Percentiles rank a stretch among this genome's conserved stretches.
Conservation (phyloP, 1,284 basidiomycete genomes). For the Cerrena zonata region DNA sequence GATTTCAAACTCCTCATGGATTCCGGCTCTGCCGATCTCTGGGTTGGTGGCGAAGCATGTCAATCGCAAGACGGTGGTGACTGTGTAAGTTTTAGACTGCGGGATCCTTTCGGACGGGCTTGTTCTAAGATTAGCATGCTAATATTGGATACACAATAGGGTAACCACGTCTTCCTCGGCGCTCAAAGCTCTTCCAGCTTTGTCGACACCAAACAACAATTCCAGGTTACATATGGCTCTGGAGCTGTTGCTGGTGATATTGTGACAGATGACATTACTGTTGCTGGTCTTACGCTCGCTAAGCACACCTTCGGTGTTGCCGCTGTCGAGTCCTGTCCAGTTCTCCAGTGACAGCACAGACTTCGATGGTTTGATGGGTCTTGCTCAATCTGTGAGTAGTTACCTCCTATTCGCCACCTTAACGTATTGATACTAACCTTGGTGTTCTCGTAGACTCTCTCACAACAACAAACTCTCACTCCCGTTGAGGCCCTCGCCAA, state of each 20-base stretch:
- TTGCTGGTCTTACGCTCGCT: constrained; percentile 61
- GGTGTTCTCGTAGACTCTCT: constrained; percentile 41
- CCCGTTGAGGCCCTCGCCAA: constrained; percentile 70
- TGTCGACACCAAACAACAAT: constrained; percentile 46
- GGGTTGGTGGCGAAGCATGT: constrained; percentile 65
- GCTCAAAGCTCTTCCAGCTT: constrained; percentile 62
- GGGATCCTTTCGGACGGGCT: background rate
- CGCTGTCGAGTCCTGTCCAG: constrained; percentile 53
- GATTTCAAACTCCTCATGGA: constrained; percentile 78
- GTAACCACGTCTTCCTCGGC: constrained; percentile 69
- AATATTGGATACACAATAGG: too few species aligned
- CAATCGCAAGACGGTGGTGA: constrained; percentile 38
- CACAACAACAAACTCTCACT: constrained; percentile 61
- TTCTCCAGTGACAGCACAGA: constrained; percentile 40
- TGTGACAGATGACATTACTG: constrained; percentile 58
- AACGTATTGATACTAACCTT: background rate
- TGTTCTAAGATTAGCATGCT: background rate
- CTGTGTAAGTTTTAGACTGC: constrained; percentile 41
- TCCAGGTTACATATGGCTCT: constrained; percentile 73
- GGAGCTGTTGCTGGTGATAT: constrained; percentile 67
- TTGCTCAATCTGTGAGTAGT: constrained; percentile 61
- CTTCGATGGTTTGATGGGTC: constrained; percentile 83
- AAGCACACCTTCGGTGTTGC: constrained; percentile 74
- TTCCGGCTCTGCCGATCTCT: constrained; percentile 81
- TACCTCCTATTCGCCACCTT: background rate